phyloP scores from a whole-genome alignment of 768 basidiomycete genomes.

The Rhodotorula sphaerocarpa region DNA sequence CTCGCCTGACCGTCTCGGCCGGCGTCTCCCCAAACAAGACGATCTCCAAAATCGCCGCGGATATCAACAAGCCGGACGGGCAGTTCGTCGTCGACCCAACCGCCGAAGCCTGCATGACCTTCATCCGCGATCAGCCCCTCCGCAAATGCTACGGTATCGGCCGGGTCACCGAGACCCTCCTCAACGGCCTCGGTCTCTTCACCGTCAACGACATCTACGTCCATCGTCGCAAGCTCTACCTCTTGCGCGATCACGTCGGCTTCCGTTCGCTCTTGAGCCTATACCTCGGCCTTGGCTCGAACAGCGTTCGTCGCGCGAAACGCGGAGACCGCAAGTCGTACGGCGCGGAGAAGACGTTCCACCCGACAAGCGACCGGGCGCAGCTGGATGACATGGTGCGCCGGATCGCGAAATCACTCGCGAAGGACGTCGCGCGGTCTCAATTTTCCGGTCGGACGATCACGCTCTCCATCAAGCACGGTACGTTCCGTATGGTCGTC shows the following conservation, averaged over 20 bases:
- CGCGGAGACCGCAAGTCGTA: conserved; percentile 85
- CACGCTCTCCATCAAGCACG: conserved; percentile 70
- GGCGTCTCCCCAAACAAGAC: conserved; percentile 96
- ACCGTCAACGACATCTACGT: conserved; percentile 82
- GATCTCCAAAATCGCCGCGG: conserved; percentile 61
- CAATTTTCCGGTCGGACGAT: conserved; percentile 83
- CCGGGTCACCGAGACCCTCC: conserved; percentile 74
- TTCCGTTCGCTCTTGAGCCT: conserved; percentile 64
- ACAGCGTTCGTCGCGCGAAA: conserved; percentile 62
- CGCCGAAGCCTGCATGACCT: conserved; percentile 30
- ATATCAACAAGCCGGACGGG: conserved; percentile 31
- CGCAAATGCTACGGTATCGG: conserved; percentile 67
- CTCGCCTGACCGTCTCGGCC: conserved; percentile 80
- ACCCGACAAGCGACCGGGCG: neutral
- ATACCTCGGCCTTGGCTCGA: conserved; percentile 78
- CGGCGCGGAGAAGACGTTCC: conserved; percentile 58
- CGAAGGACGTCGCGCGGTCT: conserved; percentile 63
- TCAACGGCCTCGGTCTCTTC: conserved; percentile 84
- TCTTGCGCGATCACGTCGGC: conserved; percentile 69
- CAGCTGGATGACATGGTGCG: conserved; percentile 40
- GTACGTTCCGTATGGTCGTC: too few relatives aligned
- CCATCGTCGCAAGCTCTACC: conserved; percentile 61
- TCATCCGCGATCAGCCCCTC: conserved; percentile 27
- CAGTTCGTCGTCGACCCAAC: conserved; percentile 35
- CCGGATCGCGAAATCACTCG: conserved; percentile 71